Conservation (phyloP, 345 rosid genomes). For the Lepidium sativum region DNA sequence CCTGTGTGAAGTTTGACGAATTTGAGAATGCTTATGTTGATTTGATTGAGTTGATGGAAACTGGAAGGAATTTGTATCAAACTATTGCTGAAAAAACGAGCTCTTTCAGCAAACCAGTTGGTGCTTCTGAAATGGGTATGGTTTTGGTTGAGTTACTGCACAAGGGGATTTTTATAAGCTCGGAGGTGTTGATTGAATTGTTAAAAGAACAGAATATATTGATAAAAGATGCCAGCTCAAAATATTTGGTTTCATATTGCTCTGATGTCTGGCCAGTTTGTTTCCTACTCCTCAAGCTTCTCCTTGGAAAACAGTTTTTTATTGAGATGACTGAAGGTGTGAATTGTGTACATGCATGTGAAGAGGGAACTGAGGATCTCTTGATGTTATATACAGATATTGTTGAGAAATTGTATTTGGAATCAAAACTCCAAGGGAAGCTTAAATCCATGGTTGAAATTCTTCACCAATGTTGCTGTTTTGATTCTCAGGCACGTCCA, state of each 20-base stretch:
- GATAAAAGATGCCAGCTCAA: constrained; percentile 18
- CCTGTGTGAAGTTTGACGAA: constrained; percentile 50
- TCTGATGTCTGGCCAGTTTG: constrained; percentile 78
- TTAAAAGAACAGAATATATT: constrained; percentile 30
- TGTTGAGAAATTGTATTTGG: constrained; percentile 37
- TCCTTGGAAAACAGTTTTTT: constrained; percentile 41
- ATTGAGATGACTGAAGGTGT: constrained; percentile 33
- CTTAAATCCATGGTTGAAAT: constrained; percentile 31
- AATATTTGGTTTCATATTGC: constrained; percentile 25
- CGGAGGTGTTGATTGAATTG: constrained; percentile 51
- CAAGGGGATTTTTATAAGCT: constrained; percentile 45
- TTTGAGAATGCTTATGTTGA: constrained; percentile 53
- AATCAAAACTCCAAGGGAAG: constrained; percentile 29
- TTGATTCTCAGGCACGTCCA: constrained; percentile 55
- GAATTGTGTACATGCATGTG: constrained; percentile 11
- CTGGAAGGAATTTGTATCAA: constrained; percentile 32
- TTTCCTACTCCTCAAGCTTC: constrained; percentile 48
- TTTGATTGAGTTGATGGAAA: constrained; percentile 40
- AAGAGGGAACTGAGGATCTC: constrained; percentile 26
- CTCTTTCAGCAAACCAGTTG: constrained; percentile 25
- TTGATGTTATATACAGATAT: constrained; percentile 28
- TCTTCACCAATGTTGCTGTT: constrained; percentile 48
- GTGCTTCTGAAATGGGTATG: constrained; percentile 21
- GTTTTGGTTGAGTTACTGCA: constrained; percentile 29
- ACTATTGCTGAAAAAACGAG: constrained; percentile 21